A percentile compares a stretch with the other conserved stretches of the same genome.
These are phyloP conservation scores for Fusarium sp. DNA, from an alignment of 2,329 filamentous ascomycete genomes.

Conservation along the genomic window DNA sequence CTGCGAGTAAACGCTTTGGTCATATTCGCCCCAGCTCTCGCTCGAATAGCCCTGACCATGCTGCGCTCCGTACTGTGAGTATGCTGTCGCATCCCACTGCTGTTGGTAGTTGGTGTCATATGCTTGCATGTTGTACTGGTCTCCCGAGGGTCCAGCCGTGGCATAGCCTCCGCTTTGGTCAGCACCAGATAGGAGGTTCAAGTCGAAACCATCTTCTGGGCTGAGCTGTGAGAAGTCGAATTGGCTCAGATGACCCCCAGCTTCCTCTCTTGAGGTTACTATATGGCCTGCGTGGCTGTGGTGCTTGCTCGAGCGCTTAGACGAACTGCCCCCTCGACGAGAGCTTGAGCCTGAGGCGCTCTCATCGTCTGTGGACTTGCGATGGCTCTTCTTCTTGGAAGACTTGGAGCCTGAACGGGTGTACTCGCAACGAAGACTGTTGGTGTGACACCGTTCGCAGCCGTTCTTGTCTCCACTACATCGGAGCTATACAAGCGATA, in stretches of 20 bases:
- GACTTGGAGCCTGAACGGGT: constrained; percentile 51
- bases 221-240: constrained; percentile 48
- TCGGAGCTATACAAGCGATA: constrained; percentile 47
- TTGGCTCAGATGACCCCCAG: constrained; percentile 42
- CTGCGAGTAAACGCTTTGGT: constrained; percentile 38
- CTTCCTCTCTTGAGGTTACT: constrained; percentile 34
- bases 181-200: constrained; percentile 40
- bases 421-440: constrained; percentile 52
- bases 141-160: constrained; percentile 33
- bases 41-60: constrained; percentile 39
- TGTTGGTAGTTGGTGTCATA: constrained; percentile 30
- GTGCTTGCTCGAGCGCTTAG: constrained; percentile 40
- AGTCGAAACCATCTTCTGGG: constrained; percentile 50
- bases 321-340: constrained; percentile 37
- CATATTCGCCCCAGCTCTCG: constrained; percentile 39
- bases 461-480: constrained; percentile 55
- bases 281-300: constrained; percentile 36
- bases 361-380: constrained; percentile 40
- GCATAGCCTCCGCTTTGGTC: constrained; percentile 44
- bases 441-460: constrained; percentile 51
- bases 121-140: constrained; percentile 34
- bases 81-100: constrained; percentile 32
- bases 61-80: constrained; percentile 37
- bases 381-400: constrained; percentile 47
- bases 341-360: constrained; percentile 38